These are phyloP conservation scores for Fusarium caatingaense DNA, from an alignment of 2,329 filamentous ascomycete genomes.

Conservation along the genomic window DNA sequence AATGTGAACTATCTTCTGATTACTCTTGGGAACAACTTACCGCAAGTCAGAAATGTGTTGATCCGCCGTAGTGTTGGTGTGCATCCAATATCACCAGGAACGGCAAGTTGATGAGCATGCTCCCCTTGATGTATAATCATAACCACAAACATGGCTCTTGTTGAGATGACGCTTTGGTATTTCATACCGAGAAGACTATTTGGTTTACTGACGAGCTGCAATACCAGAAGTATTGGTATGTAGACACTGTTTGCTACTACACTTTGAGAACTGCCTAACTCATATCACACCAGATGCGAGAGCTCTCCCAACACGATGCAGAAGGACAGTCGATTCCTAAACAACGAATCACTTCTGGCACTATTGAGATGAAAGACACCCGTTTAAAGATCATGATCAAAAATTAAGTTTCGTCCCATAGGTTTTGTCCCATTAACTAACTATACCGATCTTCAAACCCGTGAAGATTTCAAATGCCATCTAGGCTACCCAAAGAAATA, in stretches of 20 bases:
- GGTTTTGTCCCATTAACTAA: slow-evolving; percentile 53
- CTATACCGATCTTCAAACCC: slow-evolving; percentile 56
- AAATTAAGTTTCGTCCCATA: slow-evolving; percentile 7
- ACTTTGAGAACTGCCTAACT: not conserved
- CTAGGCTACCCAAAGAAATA: slow-evolving; percentile 42
- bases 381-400: not conserved
- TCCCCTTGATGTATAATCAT: not conserved
- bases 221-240: not conserved
- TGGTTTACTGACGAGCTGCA: not conserved
- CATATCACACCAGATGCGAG: too few species aligned
- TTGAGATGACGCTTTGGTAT: not conserved
- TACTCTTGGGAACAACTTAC: not conserved
- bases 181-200: not conserved
- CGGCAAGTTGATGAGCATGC: not conserved
- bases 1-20: not conserved
- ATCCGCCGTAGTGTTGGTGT: not conserved
- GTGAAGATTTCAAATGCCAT: slow-evolving; percentile 48
- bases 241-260: not conserved
- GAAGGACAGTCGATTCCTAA: not conserved
- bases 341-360: not conserved
- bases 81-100: not conserved
- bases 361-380: not conserved
- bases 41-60: too few species aligned
- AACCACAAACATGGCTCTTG: not conserved
- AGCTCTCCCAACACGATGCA: too few species aligned